These are phyloP conservation scores for Sarocladiaceae sp. DNA, from an alignment of 2,329 filamentous ascomycete genomes.

Conservation along the genomic window DNA sequence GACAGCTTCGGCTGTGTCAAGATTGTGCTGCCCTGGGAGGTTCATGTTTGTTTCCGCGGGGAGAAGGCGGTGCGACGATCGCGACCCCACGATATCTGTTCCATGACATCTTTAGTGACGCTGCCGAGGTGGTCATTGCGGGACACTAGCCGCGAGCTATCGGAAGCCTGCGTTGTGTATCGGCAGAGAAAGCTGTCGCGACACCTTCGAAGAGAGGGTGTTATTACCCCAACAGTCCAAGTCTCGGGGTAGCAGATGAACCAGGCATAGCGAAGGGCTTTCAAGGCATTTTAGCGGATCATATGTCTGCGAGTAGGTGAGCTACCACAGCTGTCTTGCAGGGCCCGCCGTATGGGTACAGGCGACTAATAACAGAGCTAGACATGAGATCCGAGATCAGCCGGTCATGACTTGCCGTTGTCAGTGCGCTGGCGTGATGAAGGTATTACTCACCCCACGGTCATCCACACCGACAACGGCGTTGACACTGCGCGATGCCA, in stretches of 20 bases:
- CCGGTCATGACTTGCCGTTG: too few species aligned
- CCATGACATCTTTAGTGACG: too few species aligned
- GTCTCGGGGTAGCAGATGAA: not conserved
- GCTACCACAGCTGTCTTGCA: too few species aligned
- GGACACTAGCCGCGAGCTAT: slow-evolving; percentile 1
- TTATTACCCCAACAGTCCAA: not conserved
- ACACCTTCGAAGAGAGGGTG: not conserved
- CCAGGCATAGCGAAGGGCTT: not conserved
- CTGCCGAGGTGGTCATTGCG: not conserved
- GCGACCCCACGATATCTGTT: not conserved
- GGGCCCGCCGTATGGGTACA: too few species aligned
- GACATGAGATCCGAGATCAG: slow-evolving; percentile 5
- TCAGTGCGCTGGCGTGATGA: too few species aligned
- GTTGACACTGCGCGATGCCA: not conserved
- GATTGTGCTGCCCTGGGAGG: not conserved
- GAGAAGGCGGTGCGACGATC: not conserved
- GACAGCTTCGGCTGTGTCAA: too few species aligned
- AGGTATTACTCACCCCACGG: too few species aligned
- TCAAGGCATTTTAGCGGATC: not conserved
- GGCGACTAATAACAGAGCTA: not conserved
- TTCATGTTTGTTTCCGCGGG: not conserved
- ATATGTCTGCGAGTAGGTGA: too few species aligned
- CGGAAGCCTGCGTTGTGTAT: not conserved
- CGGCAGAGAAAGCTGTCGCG: not conserved
- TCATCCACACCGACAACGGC: too few species aligned